A percentile compares a stretch with the other conserved stretches of the same genome.
These are phyloP conservation scores for Plasmodium inui DNA, from an alignment of 169 alveolate genomes.

Conservation along the genomic window DNA sequence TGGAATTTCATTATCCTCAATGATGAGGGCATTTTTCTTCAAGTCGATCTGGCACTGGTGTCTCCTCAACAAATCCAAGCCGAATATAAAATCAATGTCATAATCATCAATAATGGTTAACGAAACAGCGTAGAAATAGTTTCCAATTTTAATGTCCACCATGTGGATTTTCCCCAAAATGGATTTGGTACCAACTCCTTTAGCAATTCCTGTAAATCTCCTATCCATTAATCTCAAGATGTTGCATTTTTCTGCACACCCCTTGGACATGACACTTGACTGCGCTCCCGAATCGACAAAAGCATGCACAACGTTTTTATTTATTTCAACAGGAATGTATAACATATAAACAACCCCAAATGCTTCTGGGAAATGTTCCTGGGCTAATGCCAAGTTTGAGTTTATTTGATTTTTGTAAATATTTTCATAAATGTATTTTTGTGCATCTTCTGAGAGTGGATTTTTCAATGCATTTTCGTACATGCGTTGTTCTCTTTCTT, in stretches of 20 bases:
- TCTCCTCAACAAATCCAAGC: conserved; percentile 94
- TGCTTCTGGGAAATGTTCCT: conserved; percentile 86
- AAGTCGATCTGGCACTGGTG: conserved; percentile 94
- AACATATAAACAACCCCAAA: conserved; percentile 91
- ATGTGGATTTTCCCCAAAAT: conserved; percentile 96
- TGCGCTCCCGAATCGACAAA: conserved; percentile 98
- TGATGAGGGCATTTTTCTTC: conserved; percentile 87
- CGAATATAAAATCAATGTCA: conserved; percentile 93
- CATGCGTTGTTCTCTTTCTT: conserved; percentile 76
- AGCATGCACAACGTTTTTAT: conserved; percentile 92
- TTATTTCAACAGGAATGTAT: conserved; percentile 91
- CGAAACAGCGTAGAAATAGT: conserved; percentile 90
- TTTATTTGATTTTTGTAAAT: conserved; percentile 88
- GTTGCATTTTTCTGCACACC: conserved; percentile 93
- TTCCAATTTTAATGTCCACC: conserved; percentile 94
- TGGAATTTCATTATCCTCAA: conserved; percentile 90
- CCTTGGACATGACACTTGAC: conserved; percentile 90
- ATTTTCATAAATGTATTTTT: conserved; percentile 90
- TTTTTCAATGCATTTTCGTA: conserved; percentile 78
- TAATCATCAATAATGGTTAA: conserved; percentile 93
- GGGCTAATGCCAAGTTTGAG: conserved; percentile 88
- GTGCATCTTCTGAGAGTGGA: conserved; percentile 92
- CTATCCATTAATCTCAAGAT: conserved; percentile 92
- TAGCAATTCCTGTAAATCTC: conserved; percentile 94
- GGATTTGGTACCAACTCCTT: conserved; percentile 94